Percentiles rank a stretch among this genome's conserved stretches.
phyloP scores from a whole-genome alignment of 208 protist genomes.

The Perkinsela sp. region DNA sequence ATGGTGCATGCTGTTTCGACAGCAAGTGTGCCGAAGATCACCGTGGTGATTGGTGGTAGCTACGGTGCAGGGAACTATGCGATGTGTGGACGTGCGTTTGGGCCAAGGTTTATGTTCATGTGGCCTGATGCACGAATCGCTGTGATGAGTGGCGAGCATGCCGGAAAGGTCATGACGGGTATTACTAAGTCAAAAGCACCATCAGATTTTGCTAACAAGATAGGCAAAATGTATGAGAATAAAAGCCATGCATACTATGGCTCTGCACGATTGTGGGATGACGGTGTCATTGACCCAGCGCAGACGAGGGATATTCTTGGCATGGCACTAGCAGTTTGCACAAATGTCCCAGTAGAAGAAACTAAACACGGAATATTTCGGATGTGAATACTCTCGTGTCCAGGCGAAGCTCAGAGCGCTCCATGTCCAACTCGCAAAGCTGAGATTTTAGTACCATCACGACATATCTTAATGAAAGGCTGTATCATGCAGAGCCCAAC shows the following conservation, averaged over 20 bases:
- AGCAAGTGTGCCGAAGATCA: constrained; percentile 77
- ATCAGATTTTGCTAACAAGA: constrained; percentile 23
- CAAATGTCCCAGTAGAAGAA: constrained; percentile 22
- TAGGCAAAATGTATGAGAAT: constrained; percentile 57
- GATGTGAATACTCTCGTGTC: too few relatives aligned
- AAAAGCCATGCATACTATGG: constrained; percentile 74
- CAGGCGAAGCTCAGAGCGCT: too few relatives aligned
- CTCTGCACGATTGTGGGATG: constrained; percentile 78
- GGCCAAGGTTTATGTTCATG: constrained; percentile 74
- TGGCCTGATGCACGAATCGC: constrained; percentile 81
- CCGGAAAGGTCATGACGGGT: constrained; percentile 52
- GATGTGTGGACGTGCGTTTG: constrained; percentile 76
- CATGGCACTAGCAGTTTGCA: constrained; percentile 30
- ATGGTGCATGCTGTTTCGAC: constrained; percentile 74
- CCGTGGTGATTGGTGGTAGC: constrained; percentile 72
- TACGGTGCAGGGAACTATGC: constrained; percentile 89
- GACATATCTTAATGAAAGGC: too few relatives aligned
- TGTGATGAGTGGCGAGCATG: constrained; percentile 87
- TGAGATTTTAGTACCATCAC: too few relatives aligned
- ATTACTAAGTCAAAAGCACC: constrained; percentile 20
- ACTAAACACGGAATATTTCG: constrained; percentile 68
- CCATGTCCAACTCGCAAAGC: too few relatives aligned
- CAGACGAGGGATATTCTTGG: constrained; percentile 53
- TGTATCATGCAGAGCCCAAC: too few relatives aligned
- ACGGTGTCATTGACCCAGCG: constrained; percentile 72